A percentile compares a stretch with the other conserved stretches of the same genome.
phyloP scores from a whole-genome alignment of 768 basidiomycete genomes.

The Boletus subcaerulescens region DNA sequence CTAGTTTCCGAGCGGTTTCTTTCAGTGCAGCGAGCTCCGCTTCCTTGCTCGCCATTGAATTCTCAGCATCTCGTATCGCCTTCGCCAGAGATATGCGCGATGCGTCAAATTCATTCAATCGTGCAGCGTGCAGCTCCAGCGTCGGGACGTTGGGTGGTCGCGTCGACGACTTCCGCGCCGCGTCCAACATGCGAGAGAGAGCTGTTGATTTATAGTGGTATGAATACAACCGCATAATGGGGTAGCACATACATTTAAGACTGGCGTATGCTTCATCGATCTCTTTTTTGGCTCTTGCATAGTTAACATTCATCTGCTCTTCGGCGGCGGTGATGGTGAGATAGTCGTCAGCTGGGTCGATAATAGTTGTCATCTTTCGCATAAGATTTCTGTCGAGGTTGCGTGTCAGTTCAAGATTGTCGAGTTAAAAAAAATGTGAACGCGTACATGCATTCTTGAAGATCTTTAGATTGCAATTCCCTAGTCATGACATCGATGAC shows the following conservation, averaged over 20 bases:
- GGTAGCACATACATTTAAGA: constrained; percentile 50
- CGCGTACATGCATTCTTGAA: constrained; percentile 35
- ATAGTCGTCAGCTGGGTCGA: constrained; percentile 79
- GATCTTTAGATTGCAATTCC: constrained; percentile 32
- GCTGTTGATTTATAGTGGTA: constrained; percentile 38
- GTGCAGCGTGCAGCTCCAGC: constrained; percentile 54
- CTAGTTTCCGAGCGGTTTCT: constrained; percentile 57
- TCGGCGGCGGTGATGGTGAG: constrained; percentile 72
- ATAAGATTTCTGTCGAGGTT: constrained; percentile 53
- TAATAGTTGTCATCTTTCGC: constrained; percentile 65
- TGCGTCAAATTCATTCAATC: constrained; percentile 63
- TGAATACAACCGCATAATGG: not conserved
- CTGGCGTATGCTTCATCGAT: constrained; percentile 64
- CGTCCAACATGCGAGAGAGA: constrained; percentile 60
- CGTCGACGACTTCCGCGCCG: constrained; percentile 66
- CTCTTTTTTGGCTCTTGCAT: constrained; percentile 59
- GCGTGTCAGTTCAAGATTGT: constrained; percentile 1
- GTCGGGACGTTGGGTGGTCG: constrained; percentile 71
- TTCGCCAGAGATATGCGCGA: constrained; percentile 66
- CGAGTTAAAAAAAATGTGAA: not conserved
- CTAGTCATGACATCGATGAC: constrained; percentile 25
- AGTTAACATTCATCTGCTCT: constrained; percentile 59
- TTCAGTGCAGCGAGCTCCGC: constrained; percentile 67
- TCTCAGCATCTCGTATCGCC: constrained; percentile 71
- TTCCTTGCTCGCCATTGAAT: constrained; percentile 61